A percentile compares a stretch with the other conserved stretches of the same genome.
Evolutionary conservation across 2,329 filamentous ascomycete species (phyloP).

Genomic region (Cytospora schulzeri): DNA sequence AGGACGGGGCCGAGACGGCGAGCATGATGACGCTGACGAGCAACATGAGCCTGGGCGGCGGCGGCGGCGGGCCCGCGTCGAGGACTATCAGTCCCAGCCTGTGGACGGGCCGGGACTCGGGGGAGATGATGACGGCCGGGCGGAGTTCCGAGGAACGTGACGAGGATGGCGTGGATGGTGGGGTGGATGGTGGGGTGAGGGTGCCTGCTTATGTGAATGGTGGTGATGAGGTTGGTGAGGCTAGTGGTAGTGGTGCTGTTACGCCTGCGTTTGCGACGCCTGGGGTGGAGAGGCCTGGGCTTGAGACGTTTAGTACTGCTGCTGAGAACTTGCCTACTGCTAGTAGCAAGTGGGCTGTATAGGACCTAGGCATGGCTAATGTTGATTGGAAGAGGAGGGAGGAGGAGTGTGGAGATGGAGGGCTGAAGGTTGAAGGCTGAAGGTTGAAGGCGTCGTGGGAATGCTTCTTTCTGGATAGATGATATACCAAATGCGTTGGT

Average conservation of each 20-base stretch:
- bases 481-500: background rate
- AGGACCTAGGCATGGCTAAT: constrained; percentile 24
- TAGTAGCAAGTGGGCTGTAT: constrained; percentile 24
- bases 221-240: too few species aligned
- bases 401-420: background rate
- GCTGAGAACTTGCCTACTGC: constrained; percentile 44
- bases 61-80: constrained; percentile 36
- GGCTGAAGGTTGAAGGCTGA: background rate
- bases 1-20: constrained; percentile 61
- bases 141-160: too few species aligned
- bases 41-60: constrained; percentile 37
- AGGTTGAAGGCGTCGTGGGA: background rate
- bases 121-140: constrained; percentile 11
- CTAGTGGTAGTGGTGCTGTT: constrained; percentile 14
- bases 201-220: constrained; percentile 2
- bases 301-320: constrained; percentile 61
- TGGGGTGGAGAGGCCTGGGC: constrained; percentile 39
- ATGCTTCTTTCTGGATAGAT: background rate
- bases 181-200: background rate
- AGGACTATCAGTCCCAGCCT: constrained; percentile 38
- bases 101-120: constrained; percentile 18
- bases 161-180: too few species aligned
- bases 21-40: constrained; percentile 70
- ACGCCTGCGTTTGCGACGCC: constrained; percentile 21
- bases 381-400: background rate